Base-by-base conservation (phyloP, 2,329 filamentous ascomycete species). In the Pseudogymnoascus sp. region DNA sequence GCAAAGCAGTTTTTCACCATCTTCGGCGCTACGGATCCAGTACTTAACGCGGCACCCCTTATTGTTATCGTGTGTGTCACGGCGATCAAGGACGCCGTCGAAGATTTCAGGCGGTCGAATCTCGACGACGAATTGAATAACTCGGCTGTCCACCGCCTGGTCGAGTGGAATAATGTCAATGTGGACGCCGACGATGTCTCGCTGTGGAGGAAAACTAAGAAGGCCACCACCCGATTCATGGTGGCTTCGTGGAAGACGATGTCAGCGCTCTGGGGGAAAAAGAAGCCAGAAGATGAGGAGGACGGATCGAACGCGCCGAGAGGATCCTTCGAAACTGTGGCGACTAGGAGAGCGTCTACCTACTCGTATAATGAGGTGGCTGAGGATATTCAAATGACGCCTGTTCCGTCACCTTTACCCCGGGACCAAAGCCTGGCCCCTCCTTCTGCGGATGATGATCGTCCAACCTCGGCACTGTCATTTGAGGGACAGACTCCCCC, bases 101-200 rank as follows among this genome's bases (percentile, higher is more conserved):
- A 99, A 75, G 94, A 99, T 76, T 97, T 91, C 79, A 84, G 94
- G 68, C 83, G 94, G 75, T 97, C 93, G 0, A 80, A 92, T 38
- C 85, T 96, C 41, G 94, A 99, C 72, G 96, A 87, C 66, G 89
- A 96, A 70, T 81, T 99, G 64, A 99, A 99, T 76, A 97, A 99
- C 72, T 94, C 94, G 2, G 90, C 92, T 0, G 90, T 97, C 8
- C 93, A 99, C 74, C 86, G 93, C 63, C 79, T 99, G 20, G 79
- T 91, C 12, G 88, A 92, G 65, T 97, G 90, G 87, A 82, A 88
- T 67, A 99, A 99, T 68, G 92, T 97, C 68, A 99, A 99, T 68
- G 90, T 92, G 11, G 85, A 88, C 38, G 89, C 92, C 67, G 93
- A 97, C 69, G 87, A 90, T 65, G 82, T 99, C 39, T 92, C 90